Base-by-base conservation (phyloP, 345 rosid genomes). In the Moricandia moricandioides region DNA sequence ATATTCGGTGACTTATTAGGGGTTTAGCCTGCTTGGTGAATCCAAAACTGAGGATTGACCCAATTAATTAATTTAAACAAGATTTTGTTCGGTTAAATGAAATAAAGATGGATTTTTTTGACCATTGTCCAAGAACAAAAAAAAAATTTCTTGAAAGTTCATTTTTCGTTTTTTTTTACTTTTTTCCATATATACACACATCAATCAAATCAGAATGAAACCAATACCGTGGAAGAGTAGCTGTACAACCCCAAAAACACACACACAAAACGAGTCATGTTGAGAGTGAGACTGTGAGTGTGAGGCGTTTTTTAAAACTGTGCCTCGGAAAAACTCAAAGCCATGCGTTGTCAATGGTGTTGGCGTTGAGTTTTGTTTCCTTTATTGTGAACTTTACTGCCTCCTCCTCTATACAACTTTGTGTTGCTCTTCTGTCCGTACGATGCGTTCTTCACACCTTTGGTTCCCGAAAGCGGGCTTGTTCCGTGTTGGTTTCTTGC, bases 401-500 rank as follows among this genome's bases (percentile, higher is more conserved):
- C 40, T 56, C 75, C 75, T 70, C 80, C 76, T 78, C 69, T 71
- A 5, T 78, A 72, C 58, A 61, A 29, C 69, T 72, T 78, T 29
- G 77, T 14, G 35, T 66, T 58, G 63, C 77, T 66, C 8, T 24
- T 72, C 43, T 78, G 77, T 78, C 77, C 73, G 2, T 26, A 47
- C 8, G 76, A 71, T 1, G 71, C 18, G 69, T 30, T 72, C 73
- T 72, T 71, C 8, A 60, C 69, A 34, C 69, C 73, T 29, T 64
- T 78, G 16, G 39, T 52, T 71, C 69, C 77, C 21, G 81, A 18
- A 14, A 78, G 81, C 1, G 73, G 77, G 45, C 77, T 78, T 8
- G 77, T 72, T 72, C 73, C 77, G 1, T 51, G 81, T n/a, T 72
- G 77, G 77, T 71, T 78, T 67, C 73, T 78, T 49, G 73, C 39